Evolutionary conservation across 805 yeast genomes (phyloP).

Genomic region (Candida incommunis): DNA sequence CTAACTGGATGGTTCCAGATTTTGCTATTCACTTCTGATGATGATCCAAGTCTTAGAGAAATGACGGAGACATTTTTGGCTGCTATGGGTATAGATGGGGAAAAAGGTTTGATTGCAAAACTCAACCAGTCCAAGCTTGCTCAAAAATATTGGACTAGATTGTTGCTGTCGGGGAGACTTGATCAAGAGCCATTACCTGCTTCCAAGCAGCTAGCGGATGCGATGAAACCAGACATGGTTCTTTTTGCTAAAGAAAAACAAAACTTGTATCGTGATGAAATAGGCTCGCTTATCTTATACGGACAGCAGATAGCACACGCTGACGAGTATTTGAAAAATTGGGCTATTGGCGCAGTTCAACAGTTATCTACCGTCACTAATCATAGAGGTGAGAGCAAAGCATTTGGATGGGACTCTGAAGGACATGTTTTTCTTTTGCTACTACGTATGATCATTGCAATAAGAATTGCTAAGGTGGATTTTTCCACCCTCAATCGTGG

Average conservation of each 20-base stretch:
- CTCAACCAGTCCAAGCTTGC: not conserved
- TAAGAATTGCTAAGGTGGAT: not conserved
- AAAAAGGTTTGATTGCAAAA: not conserved
- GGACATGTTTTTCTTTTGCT: not conserved
- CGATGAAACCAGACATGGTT: slow-evolving; percentile 18
- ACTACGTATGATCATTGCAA: not conserved
- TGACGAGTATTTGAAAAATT: not conserved
- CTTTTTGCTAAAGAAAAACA: slow-evolving; percentile 56
- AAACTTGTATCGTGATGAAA: slow-evolving; percentile 47
- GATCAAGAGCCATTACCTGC: not conserved
- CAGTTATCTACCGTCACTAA: not conserved
- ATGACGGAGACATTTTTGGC: not conserved
- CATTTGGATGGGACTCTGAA: slow-evolving; percentile 1
- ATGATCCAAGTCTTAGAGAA: slow-evolving; percentile 46
- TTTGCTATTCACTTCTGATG: slow-evolving; percentile 32
- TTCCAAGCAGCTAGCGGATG: slow-evolving; percentile 12
- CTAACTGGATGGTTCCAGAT: slow-evolving; percentile 7
- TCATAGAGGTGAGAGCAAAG: not conserved
- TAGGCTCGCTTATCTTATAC: slow-evolving; percentile 12
- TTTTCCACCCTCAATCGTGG: not conserved
- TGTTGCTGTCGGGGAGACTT: not conserved
- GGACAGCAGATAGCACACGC: not conserved
- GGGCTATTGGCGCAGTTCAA: not conserved
- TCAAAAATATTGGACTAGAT: not conserved
- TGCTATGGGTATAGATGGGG: not conserved